phyloP scores from a whole-genome alignment of 495 filamentous ascomycete genomes.

The Xylaria flabelliformis region DNA sequence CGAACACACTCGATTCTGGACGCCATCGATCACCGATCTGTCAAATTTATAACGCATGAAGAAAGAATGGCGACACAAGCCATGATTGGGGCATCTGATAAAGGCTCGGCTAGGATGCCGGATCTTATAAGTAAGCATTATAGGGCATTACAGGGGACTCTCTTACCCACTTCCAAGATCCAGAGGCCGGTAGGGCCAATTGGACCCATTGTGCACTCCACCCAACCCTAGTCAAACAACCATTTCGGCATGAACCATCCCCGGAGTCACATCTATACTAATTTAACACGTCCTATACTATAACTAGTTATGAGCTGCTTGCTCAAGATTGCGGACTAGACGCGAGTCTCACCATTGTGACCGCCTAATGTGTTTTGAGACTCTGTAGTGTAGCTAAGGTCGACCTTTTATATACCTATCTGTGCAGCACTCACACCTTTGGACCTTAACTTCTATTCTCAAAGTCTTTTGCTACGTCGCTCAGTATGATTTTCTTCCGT shows the following conservation, averaged over 20 bases:
- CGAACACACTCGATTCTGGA: neutral
- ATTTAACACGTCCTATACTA: constrained; percentile 1
- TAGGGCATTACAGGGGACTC: neutral
- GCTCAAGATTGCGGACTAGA: neutral
- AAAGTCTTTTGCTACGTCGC: neutral
- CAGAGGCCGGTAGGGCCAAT: neutral
- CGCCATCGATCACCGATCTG: neutral
- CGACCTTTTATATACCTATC: neutral
- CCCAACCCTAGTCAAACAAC: neutral
- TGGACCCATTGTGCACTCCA: neutral
- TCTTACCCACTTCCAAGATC: neutral
- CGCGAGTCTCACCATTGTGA: neutral
- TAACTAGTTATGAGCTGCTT: neutral
- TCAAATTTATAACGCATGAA: constrained; percentile 13
- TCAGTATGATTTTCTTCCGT: constrained; percentile 38
- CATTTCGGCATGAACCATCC: neutral
- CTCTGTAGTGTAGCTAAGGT: neutral
- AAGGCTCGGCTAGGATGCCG: neutral
- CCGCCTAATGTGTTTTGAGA: neutral
- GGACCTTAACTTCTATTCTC: neutral
- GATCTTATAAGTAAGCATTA: neutral
- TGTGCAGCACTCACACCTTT: neutral
- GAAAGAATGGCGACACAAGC: neutral
- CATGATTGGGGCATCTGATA: neutral
- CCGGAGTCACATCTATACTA: constrained; percentile 22